Percentiles rank a stretch among this genome's conserved stretches.
These are phyloP conservation scores for Kokia cookei DNA, from an alignment of 441 rosid species.

Conservation along the genomic window DNA sequence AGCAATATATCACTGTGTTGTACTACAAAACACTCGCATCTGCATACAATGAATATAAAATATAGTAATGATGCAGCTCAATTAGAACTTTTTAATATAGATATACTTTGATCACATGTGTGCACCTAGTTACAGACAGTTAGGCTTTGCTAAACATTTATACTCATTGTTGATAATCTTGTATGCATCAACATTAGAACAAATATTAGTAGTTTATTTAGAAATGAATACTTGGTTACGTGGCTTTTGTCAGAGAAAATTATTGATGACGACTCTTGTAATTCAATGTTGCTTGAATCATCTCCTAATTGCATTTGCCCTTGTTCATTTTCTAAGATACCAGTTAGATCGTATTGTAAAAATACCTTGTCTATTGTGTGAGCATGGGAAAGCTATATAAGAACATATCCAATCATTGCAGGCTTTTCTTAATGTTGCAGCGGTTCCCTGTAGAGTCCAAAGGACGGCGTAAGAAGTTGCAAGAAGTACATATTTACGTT, in stretches of 20 bases:
- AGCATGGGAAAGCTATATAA: not conserved
- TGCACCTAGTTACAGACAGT: not conserved
- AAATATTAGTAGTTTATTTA: not conserved
- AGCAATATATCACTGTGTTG: not conserved
- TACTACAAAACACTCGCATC: not conserved
- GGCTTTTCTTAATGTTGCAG: slow-evolving; percentile 89
- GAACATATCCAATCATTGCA: slow-evolving; percentile 22
- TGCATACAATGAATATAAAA: not conserved
- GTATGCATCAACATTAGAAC: not conserved
- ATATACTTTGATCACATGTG: not conserved
- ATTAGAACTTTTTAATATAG: not conserved
- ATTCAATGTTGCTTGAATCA: not conserved
- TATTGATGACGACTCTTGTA: not conserved
- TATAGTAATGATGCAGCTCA: not conserved
- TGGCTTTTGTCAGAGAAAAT: not conserved
- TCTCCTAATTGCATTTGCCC: not conserved
- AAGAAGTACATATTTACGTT: slow-evolving; percentile 48
- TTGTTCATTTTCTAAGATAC: not conserved
- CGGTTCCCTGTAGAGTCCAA: slow-evolving; percentile 93
- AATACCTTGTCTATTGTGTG: not conserved
- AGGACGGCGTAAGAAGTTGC: slow-evolving; percentile 86
- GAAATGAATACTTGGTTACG: not conserved
- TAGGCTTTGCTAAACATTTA: not conserved
- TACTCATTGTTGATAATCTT: not conserved
- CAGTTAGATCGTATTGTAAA: not conserved